Percentiles rank a stretch among this genome's conserved stretches.
Evolutionary conservation across 2,329 filamentous ascomycete species (phyloP).

Genomic region (Aspergillus pseudoglaucus): DNA sequence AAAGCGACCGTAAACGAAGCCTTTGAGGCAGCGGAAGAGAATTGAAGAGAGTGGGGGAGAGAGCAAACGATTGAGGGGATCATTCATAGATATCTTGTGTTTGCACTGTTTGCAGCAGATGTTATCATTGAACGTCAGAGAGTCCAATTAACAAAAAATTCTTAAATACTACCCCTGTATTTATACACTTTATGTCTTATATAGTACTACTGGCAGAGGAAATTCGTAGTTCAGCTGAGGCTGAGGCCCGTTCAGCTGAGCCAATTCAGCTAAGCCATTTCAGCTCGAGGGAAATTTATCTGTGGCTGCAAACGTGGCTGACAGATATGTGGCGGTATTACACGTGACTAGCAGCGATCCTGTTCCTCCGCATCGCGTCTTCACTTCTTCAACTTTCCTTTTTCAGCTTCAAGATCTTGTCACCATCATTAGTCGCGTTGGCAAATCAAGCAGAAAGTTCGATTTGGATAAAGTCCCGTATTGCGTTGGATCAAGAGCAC

Average conservation of each 20-base stretch:
- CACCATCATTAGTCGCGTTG: not conserved
- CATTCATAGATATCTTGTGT: not conserved
- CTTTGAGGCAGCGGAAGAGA: not conserved
- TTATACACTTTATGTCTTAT: not conserved
- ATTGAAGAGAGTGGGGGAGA: not conserved
- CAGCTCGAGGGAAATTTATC: not conserved
- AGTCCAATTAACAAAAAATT: not conserved
- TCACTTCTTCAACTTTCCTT: not conserved
- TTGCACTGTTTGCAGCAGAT: conserved; percentile 7
- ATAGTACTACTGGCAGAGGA: too few relatives aligned
- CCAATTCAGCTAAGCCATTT: not conserved
- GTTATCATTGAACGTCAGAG: too few relatives aligned
- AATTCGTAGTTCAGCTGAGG: too few relatives aligned
- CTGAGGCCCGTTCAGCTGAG: too few relatives aligned
- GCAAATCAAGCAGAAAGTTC: too few relatives aligned
- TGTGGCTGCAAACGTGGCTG: not conserved
- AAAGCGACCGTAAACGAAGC: not conserved
- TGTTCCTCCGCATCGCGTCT: not conserved
- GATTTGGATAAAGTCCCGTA: too few relatives aligned
- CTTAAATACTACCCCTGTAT: not conserved
- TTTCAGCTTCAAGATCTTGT: not conserved
- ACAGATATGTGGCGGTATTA: not conserved
- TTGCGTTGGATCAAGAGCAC: too few relatives aligned
- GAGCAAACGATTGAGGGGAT: too few relatives aligned
- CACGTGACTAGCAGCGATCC: not conserved